Percentiles rank a stretch among this genome's conserved stretches.
Evolutionary conservation across 768 basidiomycete genomes (phyloP).

Genomic region (Pleurotus pulmonarius): DNA sequence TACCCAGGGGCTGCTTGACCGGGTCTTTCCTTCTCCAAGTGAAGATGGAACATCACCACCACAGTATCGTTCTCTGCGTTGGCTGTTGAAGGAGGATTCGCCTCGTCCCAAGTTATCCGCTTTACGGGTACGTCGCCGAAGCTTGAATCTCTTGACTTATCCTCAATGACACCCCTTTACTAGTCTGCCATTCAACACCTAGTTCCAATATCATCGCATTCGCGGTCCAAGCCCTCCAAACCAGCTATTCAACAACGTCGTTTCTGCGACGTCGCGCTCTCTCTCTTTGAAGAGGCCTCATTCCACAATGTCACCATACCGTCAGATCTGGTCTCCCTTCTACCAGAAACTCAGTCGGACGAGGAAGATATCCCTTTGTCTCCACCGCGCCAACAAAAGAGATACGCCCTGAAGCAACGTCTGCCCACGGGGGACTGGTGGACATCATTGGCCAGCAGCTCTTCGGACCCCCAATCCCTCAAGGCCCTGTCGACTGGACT

Average conservation of each 20-base stretch:
- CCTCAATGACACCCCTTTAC: constrained; percentile 9
- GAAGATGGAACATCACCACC: constrained; percentile 38
- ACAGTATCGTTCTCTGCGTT: constrained; percentile 46
- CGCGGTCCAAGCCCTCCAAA: constrained; percentile 58
- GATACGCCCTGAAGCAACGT: constrained; percentile 77
- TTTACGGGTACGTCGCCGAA: constrained; percentile 45
- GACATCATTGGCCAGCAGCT: constrained; percentile 60
- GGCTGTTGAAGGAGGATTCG: constrained; percentile 50
- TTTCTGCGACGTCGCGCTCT: constrained; percentile 72
- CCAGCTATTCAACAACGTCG: constrained; percentile 66
- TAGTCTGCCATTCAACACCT: constrained; percentile 67
- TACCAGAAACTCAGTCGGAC: constrained; percentile 18
- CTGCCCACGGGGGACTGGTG: constrained; percentile 77
- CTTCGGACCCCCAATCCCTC: constrained; percentile 29
- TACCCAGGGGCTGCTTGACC: constrained; percentile 73
- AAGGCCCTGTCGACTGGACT: constrained; percentile 58
- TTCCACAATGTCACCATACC: constrained; percentile 39
- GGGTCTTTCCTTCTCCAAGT: constrained; percentile 60
- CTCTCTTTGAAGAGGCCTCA: constrained; percentile 71
- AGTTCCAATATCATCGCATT: constrained; percentile 62
- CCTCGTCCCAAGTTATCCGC: constrained; percentile 47
- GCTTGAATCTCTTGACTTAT: too few species aligned
- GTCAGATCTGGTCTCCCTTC: constrained; percentile 41
- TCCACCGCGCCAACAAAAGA: constrained; percentile 34
- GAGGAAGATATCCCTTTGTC: constrained; percentile 14